Evolutionary conservation across 2,329 filamentous ascomycete genomes (phyloP).

Genomic region (Pseudogymnoascus sp.): DNA sequence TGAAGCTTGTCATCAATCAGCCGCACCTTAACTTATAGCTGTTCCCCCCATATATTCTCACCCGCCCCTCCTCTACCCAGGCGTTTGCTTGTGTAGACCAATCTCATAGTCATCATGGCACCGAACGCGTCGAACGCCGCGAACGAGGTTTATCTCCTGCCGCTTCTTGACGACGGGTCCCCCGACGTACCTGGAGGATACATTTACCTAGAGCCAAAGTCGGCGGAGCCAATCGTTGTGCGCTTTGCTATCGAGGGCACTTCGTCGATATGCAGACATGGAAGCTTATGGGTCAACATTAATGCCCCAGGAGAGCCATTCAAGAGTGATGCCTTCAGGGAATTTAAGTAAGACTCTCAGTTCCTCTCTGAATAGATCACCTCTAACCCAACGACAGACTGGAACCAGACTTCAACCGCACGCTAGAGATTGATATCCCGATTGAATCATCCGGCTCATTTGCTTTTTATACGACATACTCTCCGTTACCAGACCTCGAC

Average conservation of each 20-base stretch:
- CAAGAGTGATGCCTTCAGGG: constrained; percentile 68
- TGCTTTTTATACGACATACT: constrained; percentile 89
- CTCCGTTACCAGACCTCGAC: constrained; percentile 69
- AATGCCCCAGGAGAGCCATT: constrained; percentile 71
- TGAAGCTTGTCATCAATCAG: constrained; percentile 3
- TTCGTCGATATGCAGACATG: constrained; percentile 89
- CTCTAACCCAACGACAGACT: constrained; percentile 47
- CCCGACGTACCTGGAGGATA: constrained; percentile 85
- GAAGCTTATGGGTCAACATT: constrained; percentile 95
- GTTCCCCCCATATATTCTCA: background rate
- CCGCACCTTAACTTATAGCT: background rate
- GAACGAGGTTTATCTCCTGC: constrained; percentile 75
- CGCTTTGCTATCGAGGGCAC: constrained; percentile 91
- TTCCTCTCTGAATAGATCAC: background rate
- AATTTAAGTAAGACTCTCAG: constrained; percentile 71
- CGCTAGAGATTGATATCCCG: constrained; percentile 81
- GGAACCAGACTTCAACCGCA: constrained; percentile 84
- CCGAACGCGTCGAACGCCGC: constrained; percentile 56
- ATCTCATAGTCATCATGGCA: constrained; percentile 37
- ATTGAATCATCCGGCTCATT: constrained; percentile 80
- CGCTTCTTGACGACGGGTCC: constrained; percentile 86
- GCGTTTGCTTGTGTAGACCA: background rate
- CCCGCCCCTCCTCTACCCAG: background rate
- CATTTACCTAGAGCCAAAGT: constrained; percentile 76
- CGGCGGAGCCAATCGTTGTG: constrained; percentile 67